Evolutionary conservation across 176 grass and related monocot genomes (phyloP), one percentile per base, ranked within the genome.

Genomic region (Eragrostis nindensis): DNA sequence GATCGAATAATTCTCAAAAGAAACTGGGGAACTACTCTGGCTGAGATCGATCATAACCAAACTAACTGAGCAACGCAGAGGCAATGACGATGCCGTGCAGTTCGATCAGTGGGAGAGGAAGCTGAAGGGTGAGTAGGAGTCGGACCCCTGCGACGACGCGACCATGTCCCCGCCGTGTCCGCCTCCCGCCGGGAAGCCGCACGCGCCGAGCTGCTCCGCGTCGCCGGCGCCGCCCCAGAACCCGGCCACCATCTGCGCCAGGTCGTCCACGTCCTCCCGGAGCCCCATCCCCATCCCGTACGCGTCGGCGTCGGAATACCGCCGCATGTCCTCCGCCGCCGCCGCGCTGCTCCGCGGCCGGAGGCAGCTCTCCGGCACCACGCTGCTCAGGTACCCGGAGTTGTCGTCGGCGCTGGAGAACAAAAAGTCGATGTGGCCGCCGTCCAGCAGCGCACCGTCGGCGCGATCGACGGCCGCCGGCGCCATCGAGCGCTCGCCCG

Each of bases 321-420:
- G 79, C 49, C 83, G 79, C 61, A 73, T 50, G 42, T 90, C 88
- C 52, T 86, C 77, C 53, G 49, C 78, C 17, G 61, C 61, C 45
- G 75, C 65, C 41, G 77, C 75, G 84, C 88, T 74, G 67, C 87
- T 74, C 48, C 87, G 47, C 16, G 90, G 87, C 9, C 84, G 74
- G 74, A 97, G 89, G 80, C 84, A 95, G 84, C 88, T 95, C 86
- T 95, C 95, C 19, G 90, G 95, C 64, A 98, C 90, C 54, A 98
- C 85, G 83, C 95, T 98, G 90, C 95, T 98, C 81, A 98, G 82
- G 85, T 93, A 98, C 26, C 95, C 95, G 46, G 95, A 98, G 86
- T 87, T 94, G 53, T 85, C 77, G 80, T 94, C 95, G 12, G 83
- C 89, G 66, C 87, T 80, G 32, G 90, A 47, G 83, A 92, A 92